Evolutionary conservation across 2,329 filamentous ascomycete genomes (phyloP).

Genomic region (Stachybotrys chartarum): DNA sequence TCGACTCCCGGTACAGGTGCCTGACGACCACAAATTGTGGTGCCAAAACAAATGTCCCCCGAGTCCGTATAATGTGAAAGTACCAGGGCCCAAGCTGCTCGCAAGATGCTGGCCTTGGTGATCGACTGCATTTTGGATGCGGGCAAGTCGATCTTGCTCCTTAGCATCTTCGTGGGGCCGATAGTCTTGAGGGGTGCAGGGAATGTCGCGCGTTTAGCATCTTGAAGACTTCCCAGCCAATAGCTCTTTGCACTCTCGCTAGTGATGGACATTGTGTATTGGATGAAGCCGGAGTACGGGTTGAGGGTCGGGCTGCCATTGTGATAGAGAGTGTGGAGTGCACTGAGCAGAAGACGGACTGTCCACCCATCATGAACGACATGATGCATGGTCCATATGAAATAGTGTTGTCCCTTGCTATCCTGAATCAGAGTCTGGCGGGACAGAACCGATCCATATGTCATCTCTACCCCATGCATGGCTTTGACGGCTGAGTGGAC

Average conservation of each 20-base stretch:
- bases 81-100: conserved; percentile 16
- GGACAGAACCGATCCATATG: neutral
- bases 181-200: neutral
- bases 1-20: conserved; percentile 16
- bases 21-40: conserved; percentile 18
- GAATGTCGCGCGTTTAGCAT: neutral
- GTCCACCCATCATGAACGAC: conserved; percentile 45
- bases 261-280: conserved; percentile 28
- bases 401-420: neutral
- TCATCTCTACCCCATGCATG: neutral
- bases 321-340: conserved; percentile 4
- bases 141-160: neutral
- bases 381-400: conserved; percentile 23
- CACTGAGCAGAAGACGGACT: conserved; percentile 26
- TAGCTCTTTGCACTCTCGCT: conserved; percentile 12
- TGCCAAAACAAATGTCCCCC: conserved; percentile 17
- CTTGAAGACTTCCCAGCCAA: conserved; percentile 31
- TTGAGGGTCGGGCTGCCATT: conserved; percentile 3
- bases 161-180: neutral
- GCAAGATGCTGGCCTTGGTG: conserved; percentile 12
- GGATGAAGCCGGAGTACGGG: conserved; percentile 32
- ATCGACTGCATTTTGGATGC: neutral
- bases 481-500: neutral
- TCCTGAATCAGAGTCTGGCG: neutral
- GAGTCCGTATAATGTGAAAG: conserved; percentile 11